Percentiles rank a stretch among this genome's conserved stretches.
phyloP scores from a whole-genome alignment of 352 stramenopile species.

The Phytophthora palmivora region DNA sequence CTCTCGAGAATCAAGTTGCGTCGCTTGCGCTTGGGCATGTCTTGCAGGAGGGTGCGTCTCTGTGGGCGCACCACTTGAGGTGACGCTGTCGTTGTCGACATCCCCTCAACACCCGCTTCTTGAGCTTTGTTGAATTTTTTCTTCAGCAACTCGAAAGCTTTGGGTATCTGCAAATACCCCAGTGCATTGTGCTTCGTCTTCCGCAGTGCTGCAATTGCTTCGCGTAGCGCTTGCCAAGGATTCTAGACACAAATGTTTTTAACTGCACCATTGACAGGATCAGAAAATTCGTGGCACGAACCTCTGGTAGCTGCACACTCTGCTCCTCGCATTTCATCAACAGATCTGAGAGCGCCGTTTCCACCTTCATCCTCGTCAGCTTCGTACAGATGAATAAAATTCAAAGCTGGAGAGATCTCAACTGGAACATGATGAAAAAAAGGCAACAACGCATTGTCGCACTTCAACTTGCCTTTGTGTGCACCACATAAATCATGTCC shows the following conservation, averaged over 20 bases:
- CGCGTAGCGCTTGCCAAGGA: slow-evolving; percentile 50
- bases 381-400: neutral
- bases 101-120: neutral
- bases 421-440: slow-evolving; percentile 9
- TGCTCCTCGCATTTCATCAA: slow-evolving; percentile 71
- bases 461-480: slow-evolving; percentile 40
- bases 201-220: slow-evolving; percentile 46
- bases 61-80: slow-evolving; percentile 16
- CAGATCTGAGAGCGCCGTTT: slow-evolving; percentile 64
- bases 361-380: slow-evolving; percentile 50
- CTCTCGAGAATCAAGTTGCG: slow-evolving; percentile 16
- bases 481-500: slow-evolving; percentile 4
- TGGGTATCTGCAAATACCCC: slow-evolving; percentile 50
- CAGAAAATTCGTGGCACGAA: slow-evolving; percentile 7
- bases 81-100: neutral
- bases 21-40: slow-evolving; percentile 32
- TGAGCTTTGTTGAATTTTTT: slow-evolving; percentile 33
- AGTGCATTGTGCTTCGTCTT: slow-evolving; percentile 49
- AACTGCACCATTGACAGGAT: too few species aligned
- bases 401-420: too few species aligned
- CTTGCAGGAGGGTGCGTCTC: slow-evolving; percentile 32
- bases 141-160: slow-evolving; percentile 49
- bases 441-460: slow-evolving; percentile 6
- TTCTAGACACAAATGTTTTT: slow-evolving; percentile 30
- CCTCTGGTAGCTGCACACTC: slow-evolving; percentile 48